Conservation (phyloP, 2,329 filamentous ascomycete genomes). For the Alternaria brassicae region DNA sequence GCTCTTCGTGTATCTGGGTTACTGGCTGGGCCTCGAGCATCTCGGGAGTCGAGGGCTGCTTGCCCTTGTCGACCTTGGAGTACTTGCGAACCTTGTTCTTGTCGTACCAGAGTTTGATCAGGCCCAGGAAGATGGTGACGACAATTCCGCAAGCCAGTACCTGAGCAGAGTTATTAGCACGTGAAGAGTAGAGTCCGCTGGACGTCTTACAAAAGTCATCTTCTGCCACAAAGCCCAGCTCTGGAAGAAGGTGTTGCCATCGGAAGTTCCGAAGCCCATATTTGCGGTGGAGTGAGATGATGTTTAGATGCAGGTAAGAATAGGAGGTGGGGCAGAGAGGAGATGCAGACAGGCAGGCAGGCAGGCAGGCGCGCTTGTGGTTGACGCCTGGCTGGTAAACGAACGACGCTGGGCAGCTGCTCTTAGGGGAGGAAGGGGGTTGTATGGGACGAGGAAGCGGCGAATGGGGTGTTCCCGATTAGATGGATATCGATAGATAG, state of each 20-base stretch:
- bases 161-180: slow-evolving; percentile 58
- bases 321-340: slow-evolving; percentile 22
- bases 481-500: neutral
- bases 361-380: slow-evolving; percentile 25
- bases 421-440: slow-evolving; percentile 15
- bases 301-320: slow-evolving; percentile 29
- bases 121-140: slow-evolving; percentile 71
- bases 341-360: slow-evolving; percentile 30
- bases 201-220: slow-evolving; percentile 79
- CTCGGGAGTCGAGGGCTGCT: slow-evolving; percentile 58
- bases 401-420: slow-evolving; percentile 23
- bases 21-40: slow-evolving; percentile 70
- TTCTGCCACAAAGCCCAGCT: slow-evolving; percentile 85
- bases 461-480: neutral
- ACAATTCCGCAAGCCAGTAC: slow-evolving; percentile 75
- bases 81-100: slow-evolving; percentile 54
- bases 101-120: slow-evolving; percentile 66
- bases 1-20: slow-evolving; percentile 58
- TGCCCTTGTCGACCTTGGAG: slow-evolving; percentile 49
- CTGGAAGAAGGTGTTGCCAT: slow-evolving; percentile 52
- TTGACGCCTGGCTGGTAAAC: slow-evolving; percentile 20
- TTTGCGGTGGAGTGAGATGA: slow-evolving; percentile 20
- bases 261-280: slow-evolving; percentile 34
- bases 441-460: slow-evolving; percentile 13
- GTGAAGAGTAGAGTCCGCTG: neutral